Percentiles rank a stretch among this genome's conserved stretches.
Conservation (phyloP, 352 stramenopile genomes). For the Globisporangium iwayamae region DNA sequence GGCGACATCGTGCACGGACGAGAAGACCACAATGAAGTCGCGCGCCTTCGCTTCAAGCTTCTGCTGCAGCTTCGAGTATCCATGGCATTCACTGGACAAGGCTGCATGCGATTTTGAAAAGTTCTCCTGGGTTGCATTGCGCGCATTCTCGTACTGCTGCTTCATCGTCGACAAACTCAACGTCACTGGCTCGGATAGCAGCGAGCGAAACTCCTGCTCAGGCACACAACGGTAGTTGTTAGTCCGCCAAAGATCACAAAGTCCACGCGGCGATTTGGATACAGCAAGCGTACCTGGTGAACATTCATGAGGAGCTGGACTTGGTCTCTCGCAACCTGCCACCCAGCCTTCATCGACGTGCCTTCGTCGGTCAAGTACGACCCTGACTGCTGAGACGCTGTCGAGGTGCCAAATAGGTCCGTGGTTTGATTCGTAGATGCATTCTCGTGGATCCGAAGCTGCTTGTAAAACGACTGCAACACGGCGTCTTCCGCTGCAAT, state of each 20-base stretch:
- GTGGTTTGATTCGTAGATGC: conserved; percentile 20
- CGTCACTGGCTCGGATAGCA: conserved; percentile 66
- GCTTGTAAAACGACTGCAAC: conserved; percentile 44
- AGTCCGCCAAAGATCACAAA: background rate
- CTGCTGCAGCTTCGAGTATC: conserved; percentile 53
- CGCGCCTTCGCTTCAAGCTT: conserved; percentile 53
- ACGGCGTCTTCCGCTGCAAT: conserved; percentile 58
- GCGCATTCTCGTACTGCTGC: conserved; percentile 66
- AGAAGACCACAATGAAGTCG: conserved; percentile 33
- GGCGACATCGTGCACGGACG: conserved; percentile 24
- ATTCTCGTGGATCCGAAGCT: conserved; percentile 51
- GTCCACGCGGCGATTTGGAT: background rate
- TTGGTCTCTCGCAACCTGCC: conserved; percentile 60
- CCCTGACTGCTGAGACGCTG: conserved; percentile 17
- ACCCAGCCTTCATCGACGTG: conserved; percentile 47
- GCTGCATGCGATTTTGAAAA: conserved; percentile 48
- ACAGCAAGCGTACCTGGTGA: conserved; percentile 35
- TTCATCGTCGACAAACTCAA: conserved; percentile 78
- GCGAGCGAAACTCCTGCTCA: conserved; percentile 65
- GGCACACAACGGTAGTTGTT: background rate
- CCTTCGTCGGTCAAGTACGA: conserved; percentile 38
- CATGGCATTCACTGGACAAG: conserved; percentile 42
- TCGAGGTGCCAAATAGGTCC: conserved; percentile 38
- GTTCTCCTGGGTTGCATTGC: conserved; percentile 52
- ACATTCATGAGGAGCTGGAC: conserved; percentile 55